These are phyloP conservation scores for Aurantiochytrium sp. DNA, from an alignment of 108 stramenopile species.

Conservation along the genomic window DNA sequence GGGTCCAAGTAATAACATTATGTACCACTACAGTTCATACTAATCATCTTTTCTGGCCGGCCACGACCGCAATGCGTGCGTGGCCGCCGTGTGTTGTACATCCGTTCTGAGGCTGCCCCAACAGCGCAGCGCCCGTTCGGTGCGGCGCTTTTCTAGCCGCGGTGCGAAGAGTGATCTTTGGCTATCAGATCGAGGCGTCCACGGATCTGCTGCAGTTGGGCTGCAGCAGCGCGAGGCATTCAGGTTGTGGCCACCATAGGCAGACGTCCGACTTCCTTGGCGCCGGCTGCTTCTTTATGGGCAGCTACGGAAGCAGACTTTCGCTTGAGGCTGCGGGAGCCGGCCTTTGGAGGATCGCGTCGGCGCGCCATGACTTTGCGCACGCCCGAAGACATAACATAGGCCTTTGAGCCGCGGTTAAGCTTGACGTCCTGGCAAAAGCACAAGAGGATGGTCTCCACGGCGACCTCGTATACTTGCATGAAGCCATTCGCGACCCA, in stretches of 20 bases:
- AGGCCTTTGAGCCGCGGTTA: not conserved
- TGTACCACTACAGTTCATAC: not conserved
- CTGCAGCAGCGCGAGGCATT: no score
- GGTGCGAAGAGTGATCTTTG: no score
- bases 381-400: not conserved
- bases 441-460: not conserved
- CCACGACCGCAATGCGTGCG: no score
- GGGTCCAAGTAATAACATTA: not conserved
- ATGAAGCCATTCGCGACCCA: not conserved
- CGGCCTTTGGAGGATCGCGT: not conserved
- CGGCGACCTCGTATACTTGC: conserved; percentile 20
- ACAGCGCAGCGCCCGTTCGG: no score
- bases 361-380: not conserved
- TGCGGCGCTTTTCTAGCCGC: no score
- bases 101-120: no score
- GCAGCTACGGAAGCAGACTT: not conserved
- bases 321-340: not conserved
- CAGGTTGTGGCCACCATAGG: no score
- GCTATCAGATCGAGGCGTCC: no score
- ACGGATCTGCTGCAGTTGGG: no score
- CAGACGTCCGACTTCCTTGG: no score
- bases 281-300: not conserved
- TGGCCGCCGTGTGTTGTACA: no score
- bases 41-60: not conserved
- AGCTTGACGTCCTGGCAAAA: not conserved